A percentile compares a stretch with the other conserved stretches of the same genome.
Evolutionary conservation across 192 early-diverging fungal genomes (phyloP).

Genomic region (Dissophora globulifera): DNA sequence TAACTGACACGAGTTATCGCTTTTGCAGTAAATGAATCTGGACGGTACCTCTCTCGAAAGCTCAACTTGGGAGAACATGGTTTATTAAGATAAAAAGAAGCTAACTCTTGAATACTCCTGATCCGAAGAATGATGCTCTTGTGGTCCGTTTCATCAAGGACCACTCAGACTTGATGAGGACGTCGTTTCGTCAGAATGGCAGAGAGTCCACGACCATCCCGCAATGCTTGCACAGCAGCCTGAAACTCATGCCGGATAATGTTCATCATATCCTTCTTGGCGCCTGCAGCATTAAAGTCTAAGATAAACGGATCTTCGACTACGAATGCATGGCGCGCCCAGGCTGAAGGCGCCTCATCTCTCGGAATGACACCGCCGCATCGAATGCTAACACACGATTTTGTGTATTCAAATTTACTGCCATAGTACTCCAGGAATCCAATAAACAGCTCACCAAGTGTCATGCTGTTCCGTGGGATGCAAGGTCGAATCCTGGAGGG

Average conservation of each 20-base stretch:
- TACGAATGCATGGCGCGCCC: constrained; percentile 33
- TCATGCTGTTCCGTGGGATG: constrained; percentile 45
- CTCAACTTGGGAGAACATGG: too few relatives aligned
- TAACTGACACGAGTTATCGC: too few relatives aligned
- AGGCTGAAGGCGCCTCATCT: constrained; percentile 8
- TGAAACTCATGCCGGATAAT: constrained; percentile 50
- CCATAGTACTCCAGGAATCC: constrained; percentile 51
- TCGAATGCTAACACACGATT: constrained; percentile 40
- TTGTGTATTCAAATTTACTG: constrained; percentile 40
- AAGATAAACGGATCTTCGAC: constrained; percentile 46
- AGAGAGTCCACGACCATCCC: constrained; percentile 34
- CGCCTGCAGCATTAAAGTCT: constrained; percentile 39
- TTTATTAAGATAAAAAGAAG: too few relatives aligned
- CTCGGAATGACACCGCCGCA: constrained; percentile 40
- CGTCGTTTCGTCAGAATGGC: constrained; percentile 31
- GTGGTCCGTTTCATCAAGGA: too few relatives aligned
- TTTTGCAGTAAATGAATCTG: too few relatives aligned
- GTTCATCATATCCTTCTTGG: constrained; percentile 37
- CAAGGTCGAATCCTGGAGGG: constrained; percentile 39
- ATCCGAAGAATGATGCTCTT: too few relatives aligned
- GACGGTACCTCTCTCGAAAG: too few relatives aligned
- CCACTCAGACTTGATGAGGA: constrained; percentile 22
- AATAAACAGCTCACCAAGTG: constrained; percentile 41
- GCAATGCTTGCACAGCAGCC: constrained; percentile 38
- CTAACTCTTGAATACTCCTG: too few relatives aligned